These are phyloP conservation scores for Colletotrichum camelliae DNA, from an alignment of 2,329 filamentous ascomycete species.

Conservation along the genomic window DNA sequence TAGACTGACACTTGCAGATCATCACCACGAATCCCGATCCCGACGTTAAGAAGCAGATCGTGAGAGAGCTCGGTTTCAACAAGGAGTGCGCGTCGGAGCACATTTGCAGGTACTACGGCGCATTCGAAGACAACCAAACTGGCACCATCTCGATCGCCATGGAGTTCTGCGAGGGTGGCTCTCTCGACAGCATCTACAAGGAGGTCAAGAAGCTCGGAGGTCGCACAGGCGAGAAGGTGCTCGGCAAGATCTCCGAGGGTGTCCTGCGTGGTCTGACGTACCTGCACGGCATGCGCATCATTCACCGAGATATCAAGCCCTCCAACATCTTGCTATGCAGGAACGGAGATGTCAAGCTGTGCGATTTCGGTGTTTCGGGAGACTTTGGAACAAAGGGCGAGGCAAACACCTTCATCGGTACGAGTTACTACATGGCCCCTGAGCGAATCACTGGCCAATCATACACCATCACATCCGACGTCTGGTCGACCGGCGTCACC, in stretches of 20 bases:
- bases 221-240: slow-evolving; percentile 93
- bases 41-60: slow-evolving; percentile 97
- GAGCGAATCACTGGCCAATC: slow-evolving; percentile 97
- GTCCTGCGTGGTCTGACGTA: slow-evolving; percentile 94
- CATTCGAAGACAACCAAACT: slow-evolving; percentile 92
- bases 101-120: slow-evolving; percentile 97
- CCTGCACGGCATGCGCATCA: slow-evolving; percentile 93
- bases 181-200: slow-evolving; percentile 94
- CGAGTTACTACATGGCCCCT: slow-evolving; percentile 98
- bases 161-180: slow-evolving; percentile 98
- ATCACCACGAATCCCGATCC: slow-evolving; percentile 98
- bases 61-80: slow-evolving; percentile 96
- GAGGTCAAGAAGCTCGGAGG: slow-evolving; percentile 96
- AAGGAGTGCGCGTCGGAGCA: slow-evolving; percentile 95
- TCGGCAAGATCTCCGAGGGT: slow-evolving; percentile 95
- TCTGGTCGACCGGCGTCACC: slow-evolving; percentile 97
- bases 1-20: slow-evolving; percentile 60
- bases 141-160: slow-evolving; percentile 98
- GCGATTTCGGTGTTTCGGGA: slow-evolving; percentile 96
- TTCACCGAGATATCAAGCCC: slow-evolving; percentile 98
- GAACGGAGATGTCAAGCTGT: slow-evolving; percentile 93
- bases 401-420: slow-evolving; percentile 98
- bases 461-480: slow-evolving; percentile 98
- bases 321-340: slow-evolving; percentile 95
- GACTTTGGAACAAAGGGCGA: slow-evolving; percentile 99